Percentiles rank a stretch among this genome's conserved stretches.
These are phyloP conservation scores for Eucalyptus cloeziana DNA, from an alignment of 345 rosid genomes.

Conservation along the genomic window DNA sequence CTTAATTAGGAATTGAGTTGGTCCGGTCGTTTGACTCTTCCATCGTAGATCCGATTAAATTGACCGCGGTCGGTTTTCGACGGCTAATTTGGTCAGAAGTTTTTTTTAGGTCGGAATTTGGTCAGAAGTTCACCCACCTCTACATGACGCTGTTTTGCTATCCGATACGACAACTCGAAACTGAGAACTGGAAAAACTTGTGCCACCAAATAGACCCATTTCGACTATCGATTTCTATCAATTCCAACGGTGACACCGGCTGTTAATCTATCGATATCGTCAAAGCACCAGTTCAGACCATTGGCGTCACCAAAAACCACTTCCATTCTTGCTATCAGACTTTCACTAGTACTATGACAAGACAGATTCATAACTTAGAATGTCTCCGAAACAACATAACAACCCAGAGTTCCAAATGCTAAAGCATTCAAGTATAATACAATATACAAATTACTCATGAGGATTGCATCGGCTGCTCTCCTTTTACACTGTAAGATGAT, in stretches of 20 bases:
- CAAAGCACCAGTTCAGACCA: neutral
- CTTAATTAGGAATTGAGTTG: neutral
- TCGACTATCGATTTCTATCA: neutral
- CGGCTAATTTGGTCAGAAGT: neutral
- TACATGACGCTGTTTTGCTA: neutral
- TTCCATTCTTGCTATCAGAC: neutral
- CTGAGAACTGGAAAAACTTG: neutral
- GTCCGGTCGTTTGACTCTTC: neutral
- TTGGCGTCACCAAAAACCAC: neutral
- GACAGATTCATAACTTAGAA: neutral
- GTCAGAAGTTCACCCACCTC: neutral
- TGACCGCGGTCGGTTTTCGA: neutral
- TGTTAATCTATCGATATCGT: neutral
- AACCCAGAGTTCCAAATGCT: neutral
- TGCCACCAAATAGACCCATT: neutral
- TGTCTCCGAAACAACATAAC: neutral
- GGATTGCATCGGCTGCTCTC: neutral
- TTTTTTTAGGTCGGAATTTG: neutral
- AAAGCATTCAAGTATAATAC: neutral
- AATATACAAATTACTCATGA: neutral
- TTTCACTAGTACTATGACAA: neutral
- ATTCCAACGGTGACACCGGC: neutral
- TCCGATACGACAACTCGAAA: neutral
- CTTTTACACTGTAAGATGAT: slow-evolving; percentile 1
- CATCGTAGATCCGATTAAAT: neutral